A percentile compares a stretch with the other conserved stretches of the same genome.
These are phyloP conservation scores for Trichothecium sympodiale DNA, from an alignment of 2,329 filamentous ascomycete genomes.

Conservation along the genomic window DNA sequence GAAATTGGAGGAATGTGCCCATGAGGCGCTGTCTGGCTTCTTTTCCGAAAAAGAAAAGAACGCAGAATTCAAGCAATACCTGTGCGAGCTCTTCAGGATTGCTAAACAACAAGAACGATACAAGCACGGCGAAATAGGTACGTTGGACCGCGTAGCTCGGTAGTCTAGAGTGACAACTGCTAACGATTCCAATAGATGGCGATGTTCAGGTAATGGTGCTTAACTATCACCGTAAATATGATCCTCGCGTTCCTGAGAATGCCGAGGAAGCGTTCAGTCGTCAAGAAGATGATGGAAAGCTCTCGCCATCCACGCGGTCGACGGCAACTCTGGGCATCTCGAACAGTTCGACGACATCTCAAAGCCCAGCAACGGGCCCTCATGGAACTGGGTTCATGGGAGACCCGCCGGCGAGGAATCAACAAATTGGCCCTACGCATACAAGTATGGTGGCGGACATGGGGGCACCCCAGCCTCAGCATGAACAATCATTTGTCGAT, in stretches of 20 bases:
- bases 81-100: conserved; percentile 52
- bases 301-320: conserved; percentile 21
- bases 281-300: conserved; percentile 31
- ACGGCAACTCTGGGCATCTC: conserved; percentile 21
- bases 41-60: conserved; percentile 48
- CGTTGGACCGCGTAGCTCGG: conserved; percentile 8
- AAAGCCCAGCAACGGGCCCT: conserved; percentile 20
- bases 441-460: conserved; percentile 34
- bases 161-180: background rate
- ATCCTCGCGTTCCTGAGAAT: conserved; percentile 35
- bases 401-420: conserved; percentile 32
- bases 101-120: conserved; percentile 45
- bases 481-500: conserved; percentile 26
- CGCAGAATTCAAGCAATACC: conserved; percentile 38
- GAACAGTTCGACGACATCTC: conserved; percentile 21
- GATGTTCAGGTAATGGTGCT: conserved; percentile 37
- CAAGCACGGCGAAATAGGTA: conserved; percentile 46
- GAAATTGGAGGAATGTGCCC: conserved; percentile 47
- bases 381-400: conserved; percentile 26
- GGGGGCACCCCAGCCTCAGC: conserved; percentile 4
- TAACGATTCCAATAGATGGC: conserved; percentile 25
- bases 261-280: conserved; percentile 28
- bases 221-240: conserved; percentile 38
- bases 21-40: conserved; percentile 45
- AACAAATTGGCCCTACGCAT: conserved; percentile 16